phyloP scores from a whole-genome alignment of 2,329 filamentous ascomycete genomes.

The Aspergillus sp. region DNA sequence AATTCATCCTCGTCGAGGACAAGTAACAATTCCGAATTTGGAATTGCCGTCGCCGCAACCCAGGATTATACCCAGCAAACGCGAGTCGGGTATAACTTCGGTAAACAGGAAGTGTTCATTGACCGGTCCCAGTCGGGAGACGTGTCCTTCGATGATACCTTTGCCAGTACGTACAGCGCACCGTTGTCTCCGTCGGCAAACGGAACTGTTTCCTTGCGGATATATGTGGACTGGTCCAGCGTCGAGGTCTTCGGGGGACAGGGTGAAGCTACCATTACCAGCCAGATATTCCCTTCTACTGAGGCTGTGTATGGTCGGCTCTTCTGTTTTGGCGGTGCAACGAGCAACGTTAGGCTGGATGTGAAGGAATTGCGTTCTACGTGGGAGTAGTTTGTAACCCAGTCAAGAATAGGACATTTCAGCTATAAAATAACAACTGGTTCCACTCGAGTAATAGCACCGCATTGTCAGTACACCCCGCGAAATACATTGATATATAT shows the following conservation, averaged over 20 bases:
- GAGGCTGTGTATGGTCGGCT: too few relatives aligned
- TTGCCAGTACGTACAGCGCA: conserved; percentile 18
- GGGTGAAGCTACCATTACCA: conserved; percentile 24
- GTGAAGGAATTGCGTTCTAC: too few relatives aligned
- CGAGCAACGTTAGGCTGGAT: too few relatives aligned
- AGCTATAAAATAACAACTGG: too few relatives aligned
- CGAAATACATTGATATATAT: too few relatives aligned
- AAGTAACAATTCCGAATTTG: conserved; percentile 11
- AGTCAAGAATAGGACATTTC: too few relatives aligned
- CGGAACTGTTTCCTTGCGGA: conserved; percentile 16
- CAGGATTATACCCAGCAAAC: conserved; percentile 20
- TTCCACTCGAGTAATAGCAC: too few relatives aligned
- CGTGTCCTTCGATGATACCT: conserved; percentile 21
- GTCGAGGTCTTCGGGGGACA: conserved; percentile 28
- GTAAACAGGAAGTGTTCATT: conserved; percentile 20
- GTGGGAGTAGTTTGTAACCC: too few relatives aligned
- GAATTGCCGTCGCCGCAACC: conserved; percentile 19
- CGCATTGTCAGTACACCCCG: too few relatives aligned
- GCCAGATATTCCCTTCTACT: conserved; percentile 24
- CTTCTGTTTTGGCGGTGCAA: too few relatives aligned
- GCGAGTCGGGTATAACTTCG: conserved; percentile 28
- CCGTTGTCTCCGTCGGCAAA: not conserved
- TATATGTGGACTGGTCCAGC: conserved; percentile 28
- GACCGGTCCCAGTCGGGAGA: conserved; percentile 24
- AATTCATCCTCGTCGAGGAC: fast-evolving